phyloP scores from a whole-genome alignment of 192 early-diverging fungal species.

The Spizellomyces sp. region DNA sequence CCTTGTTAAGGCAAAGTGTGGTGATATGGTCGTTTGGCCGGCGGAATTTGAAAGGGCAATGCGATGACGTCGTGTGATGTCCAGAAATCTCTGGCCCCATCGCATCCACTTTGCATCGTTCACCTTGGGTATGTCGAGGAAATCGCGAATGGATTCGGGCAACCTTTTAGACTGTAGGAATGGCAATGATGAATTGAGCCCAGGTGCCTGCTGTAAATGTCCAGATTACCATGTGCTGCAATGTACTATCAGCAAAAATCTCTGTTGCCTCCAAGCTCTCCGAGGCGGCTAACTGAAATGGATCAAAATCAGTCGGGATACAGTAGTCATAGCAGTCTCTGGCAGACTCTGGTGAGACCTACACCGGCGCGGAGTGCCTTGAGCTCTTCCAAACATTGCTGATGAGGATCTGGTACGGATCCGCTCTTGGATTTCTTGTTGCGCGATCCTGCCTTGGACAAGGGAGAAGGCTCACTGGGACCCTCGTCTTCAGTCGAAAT shows the following conservation, averaged over 20 bases:
- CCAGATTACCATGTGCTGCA: constrained; percentile 16
- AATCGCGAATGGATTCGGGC: constrained; percentile 12
- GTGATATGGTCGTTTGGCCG: too few species aligned
- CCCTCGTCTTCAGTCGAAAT: constrained; percentile 19
- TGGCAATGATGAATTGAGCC: constrained; percentile 11
- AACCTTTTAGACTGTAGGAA: constrained; percentile 7
- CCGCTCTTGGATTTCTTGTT: background rate
- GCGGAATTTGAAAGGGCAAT: too few species aligned
- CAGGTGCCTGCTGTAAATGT: background rate
- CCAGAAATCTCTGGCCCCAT: constrained; percentile 7
- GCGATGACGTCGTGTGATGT: background rate
- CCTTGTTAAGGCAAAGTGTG: too few species aligned
- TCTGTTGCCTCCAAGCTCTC: too few species aligned
- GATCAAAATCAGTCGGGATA: too few species aligned
- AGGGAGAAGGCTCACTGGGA: background rate
- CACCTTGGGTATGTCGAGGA: constrained; percentile 9
- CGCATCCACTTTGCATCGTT: constrained; percentile 10
- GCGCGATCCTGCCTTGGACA: background rate
- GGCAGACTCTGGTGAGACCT: too few species aligned
- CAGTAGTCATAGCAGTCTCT: too few species aligned
- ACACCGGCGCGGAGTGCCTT: background rate
- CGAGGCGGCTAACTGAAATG: too few species aligned
- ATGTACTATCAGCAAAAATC: background rate
- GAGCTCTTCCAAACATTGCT: background rate
- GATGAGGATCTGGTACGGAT: background rate